Evolutionary conservation across 352 stramenopile genomes (phyloP), one percentile per base, ranked within the genome.

Genomic region (Phytophthora sp.): DNA sequence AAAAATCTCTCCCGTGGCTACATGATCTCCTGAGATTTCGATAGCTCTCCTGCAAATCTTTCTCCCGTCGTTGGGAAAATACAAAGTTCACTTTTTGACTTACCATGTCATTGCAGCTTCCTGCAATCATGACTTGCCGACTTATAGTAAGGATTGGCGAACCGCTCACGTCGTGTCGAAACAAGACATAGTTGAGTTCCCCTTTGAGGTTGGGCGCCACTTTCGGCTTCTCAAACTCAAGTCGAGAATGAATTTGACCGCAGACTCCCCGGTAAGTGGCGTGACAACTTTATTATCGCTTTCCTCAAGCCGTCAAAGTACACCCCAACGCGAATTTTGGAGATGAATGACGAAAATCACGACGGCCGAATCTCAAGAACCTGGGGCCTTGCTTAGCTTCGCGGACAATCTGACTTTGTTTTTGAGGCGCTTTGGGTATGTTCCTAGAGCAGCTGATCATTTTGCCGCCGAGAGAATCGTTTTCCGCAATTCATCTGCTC

Each of bases 391-490:
- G 42, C 60, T 47, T 23, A 35, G 7, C 42, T 57, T 44, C 51
- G 60, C 7, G 61, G 53, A 6, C 61, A 69, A 11, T 39, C 27
- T 49, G 45, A 51, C 9, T 63, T 69, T 41, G 26, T 55, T 27
- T 59, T 13, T 59, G 18, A 53, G 47, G 52, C 26, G 53, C 2
- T 68, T 68, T 46, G 52, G 58, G 9, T 69, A 69, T 42, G 46
- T 63, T 26, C 52, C 52, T 15, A 62, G n/a, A 23, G 3, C 35
- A 18, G 5, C 42, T 9, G 39, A 47, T 7, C 33, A 18, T 0
- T 33, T 16, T 1, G 15, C 23, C n/a, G n/a, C n/a, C n/a, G n/a
- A n/a, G n/a, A n/a, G n/a, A n/a, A n/a, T n/a, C n/a, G n/a, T n/a
- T n/a, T n/a, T n/a, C n/a, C n/a, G n/a, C n/a, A n/a, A n/a, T n/a